Base-by-base conservation (phyloP, 2,329 filamentous ascomycete genomes). In the Beauveria brongniartii region DNA sequence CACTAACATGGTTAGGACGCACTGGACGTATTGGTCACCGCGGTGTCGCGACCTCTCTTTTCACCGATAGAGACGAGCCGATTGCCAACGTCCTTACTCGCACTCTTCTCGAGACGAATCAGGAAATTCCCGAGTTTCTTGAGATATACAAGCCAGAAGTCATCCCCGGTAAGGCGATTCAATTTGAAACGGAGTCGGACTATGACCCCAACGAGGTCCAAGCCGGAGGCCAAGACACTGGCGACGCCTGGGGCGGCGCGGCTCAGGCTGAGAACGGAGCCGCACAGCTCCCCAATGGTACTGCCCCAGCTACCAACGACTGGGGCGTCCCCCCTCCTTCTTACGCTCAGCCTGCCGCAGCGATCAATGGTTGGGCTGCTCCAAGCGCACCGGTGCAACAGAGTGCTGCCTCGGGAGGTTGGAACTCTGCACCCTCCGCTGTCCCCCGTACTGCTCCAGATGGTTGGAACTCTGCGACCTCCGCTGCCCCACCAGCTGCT, bases 21-120 rank as follows among this genome's bases (percentile, higher is more conserved):
- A 99, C 94, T 66, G 94, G 90, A 59, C 91, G 94, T 58, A 97
- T 97, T 69, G 94, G 94, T 2, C 90, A 96, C 66, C 81, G 83
- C 50, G 94, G 94, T 20, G 77, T 92, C 5, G 92, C 94, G 0
- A 93, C 90, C 0, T 96, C 93, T 0, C 93, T 99, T 77, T 97
- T 88, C 78, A 91, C 87, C 28, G 87, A 92, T 1, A 78, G 82
- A 1, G 90, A 97, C 67, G 83, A 89, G 61, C 82, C 87, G 3
- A 76, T 97, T 47, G 91, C 82, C 0, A 80, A 82, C 10, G 85
- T 89, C 1, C 79, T 99, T 0, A 89, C 91, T 43, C 92, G 92
- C 71, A 86, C 91, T 6, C 79, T 99, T 0, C 69, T 96, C 0
- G 93, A 97, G 74, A 90, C 85, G 5, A 80, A 85, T 5, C 91